Percentiles rank a stretch among this genome's conserved stretches.
These are phyloP conservation scores for Debaryomyces nepalensis DNA, from an alignment of 1,139 yeast genomes.

Conservation along the genomic window DNA sequence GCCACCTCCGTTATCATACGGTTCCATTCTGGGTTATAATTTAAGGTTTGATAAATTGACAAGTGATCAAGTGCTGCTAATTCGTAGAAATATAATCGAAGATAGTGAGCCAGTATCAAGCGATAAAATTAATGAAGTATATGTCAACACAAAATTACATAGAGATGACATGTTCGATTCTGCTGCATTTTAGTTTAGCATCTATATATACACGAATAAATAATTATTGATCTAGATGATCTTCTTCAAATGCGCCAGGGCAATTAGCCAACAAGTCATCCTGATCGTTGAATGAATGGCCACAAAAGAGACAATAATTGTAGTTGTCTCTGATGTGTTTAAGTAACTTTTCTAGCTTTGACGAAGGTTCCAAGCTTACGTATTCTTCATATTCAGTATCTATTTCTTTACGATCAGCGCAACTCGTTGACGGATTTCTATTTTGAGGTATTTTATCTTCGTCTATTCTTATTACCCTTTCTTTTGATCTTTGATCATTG, in stretches of 20 bases:
- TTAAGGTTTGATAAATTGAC: slow-evolving; percentile 26
- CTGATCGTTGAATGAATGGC: slow-evolving; percentile 22
- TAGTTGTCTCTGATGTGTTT: slow-evolving; percentile 26
- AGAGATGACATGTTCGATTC: slow-evolving; percentile 22
- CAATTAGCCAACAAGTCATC: slow-evolving; percentile 26
- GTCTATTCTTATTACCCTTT: not conserved
- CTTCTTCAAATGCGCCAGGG: slow-evolving; percentile 26
- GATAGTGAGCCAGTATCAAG: slow-evolving; percentile 26
- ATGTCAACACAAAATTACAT: slow-evolving; percentile 21
- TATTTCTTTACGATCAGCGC: not conserved
- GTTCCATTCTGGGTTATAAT: slow-evolving; percentile 17
- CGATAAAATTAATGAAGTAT: slow-evolving; percentile 22
- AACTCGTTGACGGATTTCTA: slow-evolving; percentile 1
- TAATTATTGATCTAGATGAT: slow-evolving; percentile 14
- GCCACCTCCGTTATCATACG: slow-evolving; percentile 27
- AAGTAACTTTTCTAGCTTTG: slow-evolving; percentile 19
- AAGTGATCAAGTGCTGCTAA: slow-evolving; percentile 17
- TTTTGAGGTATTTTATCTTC: not conserved
- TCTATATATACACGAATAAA: slow-evolving; percentile 6
- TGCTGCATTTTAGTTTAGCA: slow-evolving; percentile 8
- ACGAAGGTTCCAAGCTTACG: slow-evolving; percentile 3
- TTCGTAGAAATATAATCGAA: slow-evolving; percentile 19
- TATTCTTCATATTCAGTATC: slow-evolving; percentile 3
- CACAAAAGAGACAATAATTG: slow-evolving; percentile 39
- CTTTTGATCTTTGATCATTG: not conserved